Evolutionary conservation across 2,329 filamentous ascomycete genomes (phyloP), one percentile per base, ranked within the genome.

Genomic region (Drechslerella coelobrocha): DNA sequence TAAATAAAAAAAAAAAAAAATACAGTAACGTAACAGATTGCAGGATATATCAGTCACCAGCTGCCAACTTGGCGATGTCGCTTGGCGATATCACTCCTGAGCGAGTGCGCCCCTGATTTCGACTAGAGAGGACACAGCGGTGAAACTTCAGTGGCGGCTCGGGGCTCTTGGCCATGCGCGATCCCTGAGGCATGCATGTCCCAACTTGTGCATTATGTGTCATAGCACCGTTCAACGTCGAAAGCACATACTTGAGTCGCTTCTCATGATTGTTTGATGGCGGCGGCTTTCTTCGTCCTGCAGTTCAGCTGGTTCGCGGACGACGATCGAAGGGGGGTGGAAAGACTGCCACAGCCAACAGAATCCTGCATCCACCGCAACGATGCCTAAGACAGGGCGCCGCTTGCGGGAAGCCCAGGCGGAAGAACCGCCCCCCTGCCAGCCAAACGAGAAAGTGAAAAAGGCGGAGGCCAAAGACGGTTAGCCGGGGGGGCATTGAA

Each of bases 361-460:
- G 24, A 47, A 45, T 27, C 31, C 21, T 23, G 43, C 27, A 21
- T 41, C 23, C 51, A 50, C 19, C 29, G 31, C 24, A 60, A 60
- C 27, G 19, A n/a, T n/a, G 34, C 34, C 34, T 62, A 57, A 69
- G 57, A 69, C 65, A 69, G 57, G 63, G 63, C 52, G 52, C 63
- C 63, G 63, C 63, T 69, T 61, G 51, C 63, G 63, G 63, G 63
- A 61, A 29, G 34, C 65, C 57, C 29, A 62, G 51, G 52, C 65
- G 57, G 65, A 52, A 48, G 52, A 26, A 52, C 9, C 8, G 14
- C n/a, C 29, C 19, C 24, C 19, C 43, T 59, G 34, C 31, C 21
- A 23, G 24, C 53, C 21, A 61, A n/a, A n/a, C 34, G 12, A 39
- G 34, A 39, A 39, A 6, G 12, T 10, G 34, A 39, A 39, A 39